These are phyloP conservation scores for Rosa persica DNA, from an alignment of 306 rosid genomes.

Conservation along the genomic window DNA sequence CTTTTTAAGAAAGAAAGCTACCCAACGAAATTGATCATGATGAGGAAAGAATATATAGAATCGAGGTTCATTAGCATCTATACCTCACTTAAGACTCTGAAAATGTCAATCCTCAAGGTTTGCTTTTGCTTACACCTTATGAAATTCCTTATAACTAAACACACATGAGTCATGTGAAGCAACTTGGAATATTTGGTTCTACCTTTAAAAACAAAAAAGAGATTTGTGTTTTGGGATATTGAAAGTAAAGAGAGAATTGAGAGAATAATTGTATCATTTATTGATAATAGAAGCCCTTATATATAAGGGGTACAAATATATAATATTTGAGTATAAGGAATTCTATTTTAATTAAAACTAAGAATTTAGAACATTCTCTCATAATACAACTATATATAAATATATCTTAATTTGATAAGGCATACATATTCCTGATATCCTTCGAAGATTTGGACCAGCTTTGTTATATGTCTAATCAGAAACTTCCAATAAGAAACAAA, in stretches of 20 bases:
- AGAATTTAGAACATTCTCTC: no score
- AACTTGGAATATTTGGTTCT: conserved; percentile 1
- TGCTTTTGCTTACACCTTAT: conserved; percentile 1
- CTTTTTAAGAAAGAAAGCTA: background rate
- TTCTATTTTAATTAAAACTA: no score
- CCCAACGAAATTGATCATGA: background rate
- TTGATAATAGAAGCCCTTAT: no score
- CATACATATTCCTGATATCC: no score
- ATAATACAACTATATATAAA: no score
- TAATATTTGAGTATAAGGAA: no score
- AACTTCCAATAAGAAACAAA: background rate
- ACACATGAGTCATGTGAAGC: conserved; percentile 17
- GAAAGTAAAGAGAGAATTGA: no score
- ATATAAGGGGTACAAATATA: no score
- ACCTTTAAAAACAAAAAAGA: background rate
- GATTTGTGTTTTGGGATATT: no score
- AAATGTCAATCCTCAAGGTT: conserved; percentile 16
- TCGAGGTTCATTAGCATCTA: conserved; percentile 4
- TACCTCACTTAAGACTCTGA: background rate
- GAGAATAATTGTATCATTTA: no score
- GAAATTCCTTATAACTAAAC: background rate
- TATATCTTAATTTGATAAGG: no score
- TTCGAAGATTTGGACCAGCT: conserved; percentile 2
- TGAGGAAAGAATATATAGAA: conserved; percentile 9
- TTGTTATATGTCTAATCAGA: background rate